Evolutionary conservation across 192 early-diverging fungal species (phyloP).

Genomic region (Linnemannia hyalina): DNA sequence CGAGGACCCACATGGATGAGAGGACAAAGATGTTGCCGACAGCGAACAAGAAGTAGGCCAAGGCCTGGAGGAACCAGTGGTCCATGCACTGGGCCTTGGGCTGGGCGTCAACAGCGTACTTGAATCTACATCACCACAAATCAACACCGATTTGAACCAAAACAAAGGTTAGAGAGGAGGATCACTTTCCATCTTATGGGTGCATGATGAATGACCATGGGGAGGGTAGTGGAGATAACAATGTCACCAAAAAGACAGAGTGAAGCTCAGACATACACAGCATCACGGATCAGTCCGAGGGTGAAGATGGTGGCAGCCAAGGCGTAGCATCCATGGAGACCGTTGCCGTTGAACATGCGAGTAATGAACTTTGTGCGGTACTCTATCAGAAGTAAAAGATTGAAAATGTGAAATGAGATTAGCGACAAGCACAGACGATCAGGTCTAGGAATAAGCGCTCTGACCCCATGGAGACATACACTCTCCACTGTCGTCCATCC

Average conservation of each 20-base stretch:
- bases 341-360: slow-evolving; percentile 75
- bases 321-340: slow-evolving; percentile 80
- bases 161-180: neutral
- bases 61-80: slow-evolving; percentile 56
- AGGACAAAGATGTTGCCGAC: slow-evolving; percentile 83
- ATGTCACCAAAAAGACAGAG: slow-evolving; percentile 6
- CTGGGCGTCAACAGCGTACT: slow-evolving; percentile 76
- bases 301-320: slow-evolving; percentile 87
- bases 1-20: slow-evolving; percentile 87
- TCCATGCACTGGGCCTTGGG: slow-evolving; percentile 68
- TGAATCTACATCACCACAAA: slow-evolving; percentile 68
- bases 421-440: neutral
- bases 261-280: slow-evolving; percentile 59
- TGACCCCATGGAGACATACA: neutral
- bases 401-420: neutral
- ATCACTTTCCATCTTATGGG: neutral
- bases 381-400: slow-evolving; percentile 61
- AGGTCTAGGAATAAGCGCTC: neutral
- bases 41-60: slow-evolving; percentile 64
- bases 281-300: slow-evolving; percentile 87
- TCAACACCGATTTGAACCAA: neutral
- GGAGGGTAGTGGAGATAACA: neutral
- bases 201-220: neutral
- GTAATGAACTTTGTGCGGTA: slow-evolving; percentile 81
- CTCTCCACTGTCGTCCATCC: neutral